These are phyloP conservation scores for Esteya vermicola DNA, from an alignment of 2,329 filamentous ascomycete species.

Conservation along the genomic window DNA sequence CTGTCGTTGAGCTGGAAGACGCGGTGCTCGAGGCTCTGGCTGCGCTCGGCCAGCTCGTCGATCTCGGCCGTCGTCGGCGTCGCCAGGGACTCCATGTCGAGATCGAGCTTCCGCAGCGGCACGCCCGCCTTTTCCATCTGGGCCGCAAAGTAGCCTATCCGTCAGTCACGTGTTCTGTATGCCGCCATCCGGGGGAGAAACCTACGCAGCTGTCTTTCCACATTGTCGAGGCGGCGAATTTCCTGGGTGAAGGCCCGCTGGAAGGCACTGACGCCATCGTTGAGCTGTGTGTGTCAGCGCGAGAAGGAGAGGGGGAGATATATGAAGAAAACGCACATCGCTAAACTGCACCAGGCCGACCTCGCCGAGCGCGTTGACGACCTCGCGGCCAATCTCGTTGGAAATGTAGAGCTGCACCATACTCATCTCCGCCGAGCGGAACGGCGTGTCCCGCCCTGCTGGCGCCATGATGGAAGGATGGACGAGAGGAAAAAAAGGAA, in stretches of 20 bases:
- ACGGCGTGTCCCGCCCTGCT: constrained; percentile 73
- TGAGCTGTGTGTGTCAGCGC: constrained; percentile 51
- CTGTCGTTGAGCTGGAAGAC: constrained; percentile 89
- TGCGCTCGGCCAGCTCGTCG: constrained; percentile 84
- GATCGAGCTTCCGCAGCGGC: constrained; percentile 74
- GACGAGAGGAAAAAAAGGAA: too few species aligned
- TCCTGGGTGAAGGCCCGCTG: constrained; percentile 96
- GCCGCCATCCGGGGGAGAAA: constrained; percentile 10
- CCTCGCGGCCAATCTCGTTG: constrained; percentile 96
- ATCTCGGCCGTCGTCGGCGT: constrained; percentile 89
- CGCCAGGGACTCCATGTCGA: constrained; percentile 76
- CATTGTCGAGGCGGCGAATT: constrained; percentile 93
- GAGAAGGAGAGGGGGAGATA: too few species aligned
- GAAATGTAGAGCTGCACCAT: constrained; percentile 99
- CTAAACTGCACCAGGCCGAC: constrained; percentile 92
- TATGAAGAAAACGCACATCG: constrained; percentile 52
- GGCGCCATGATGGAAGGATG: constrained; percentile 41
- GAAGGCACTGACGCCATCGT: constrained; percentile 84
- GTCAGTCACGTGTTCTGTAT: background rate
- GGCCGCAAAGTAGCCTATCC: constrained; percentile 71
- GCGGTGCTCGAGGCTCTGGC: constrained; percentile 82
- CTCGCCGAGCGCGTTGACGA: constrained; percentile 91
- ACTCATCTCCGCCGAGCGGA: constrained; percentile 99
- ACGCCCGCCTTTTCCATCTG: constrained; percentile 94
- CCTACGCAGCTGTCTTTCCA: constrained; percentile 91